Evolutionary conservation across 202 grass and related monocot genomes (phyloP), one percentile per base, ranked within the genome.

Genomic region (Bolboschoenoplectus hybrid): DNA sequence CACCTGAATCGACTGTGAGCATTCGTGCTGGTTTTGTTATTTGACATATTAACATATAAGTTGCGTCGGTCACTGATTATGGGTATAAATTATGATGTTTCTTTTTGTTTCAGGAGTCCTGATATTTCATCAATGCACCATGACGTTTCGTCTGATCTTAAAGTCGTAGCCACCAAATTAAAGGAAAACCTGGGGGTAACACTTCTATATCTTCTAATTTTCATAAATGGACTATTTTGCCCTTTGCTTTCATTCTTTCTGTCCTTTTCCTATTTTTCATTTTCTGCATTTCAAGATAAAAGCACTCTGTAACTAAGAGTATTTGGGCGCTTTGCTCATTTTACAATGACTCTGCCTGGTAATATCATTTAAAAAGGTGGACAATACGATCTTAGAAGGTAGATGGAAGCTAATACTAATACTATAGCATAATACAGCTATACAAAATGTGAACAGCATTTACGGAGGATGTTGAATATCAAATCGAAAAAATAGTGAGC

Each of bases 61-160:
- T 81, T 71, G 72, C 2, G 57, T 81, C 12, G 20, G 53, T 63
- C 39, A 19, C 14, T 56, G 35, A 56, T 41, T 79, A 9, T 79
- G 7, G 52, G 11, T 38, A 16, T 57, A 13, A 57, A 36, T 68
- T 63, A 82, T 77, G 84, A 3, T 80, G 2, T 13, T 13, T 84
- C 40, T 10, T 84, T 60, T 68, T 38, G 10, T 55, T 62, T 80
- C 84, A 98, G 93, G 82, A 95, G 91, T 34, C 88, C 80, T 0
- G 90, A 95, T 73, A 87, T 95, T 65, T 93, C 93, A 74, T 84
- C 85, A 17, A 98, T 98, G 85, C 91, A 98, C 82, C 90, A 92
- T 76, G 95, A 95, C n/a, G 74, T 90, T 73, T 93, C 95, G n/a
- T 63, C 93, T 40, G 78, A 93, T 85, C 85, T 98, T 80, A 86